phyloP scores from a whole-genome alignment of 176 grass and related monocot genomes.

The Cenchrus americanus region DNA sequence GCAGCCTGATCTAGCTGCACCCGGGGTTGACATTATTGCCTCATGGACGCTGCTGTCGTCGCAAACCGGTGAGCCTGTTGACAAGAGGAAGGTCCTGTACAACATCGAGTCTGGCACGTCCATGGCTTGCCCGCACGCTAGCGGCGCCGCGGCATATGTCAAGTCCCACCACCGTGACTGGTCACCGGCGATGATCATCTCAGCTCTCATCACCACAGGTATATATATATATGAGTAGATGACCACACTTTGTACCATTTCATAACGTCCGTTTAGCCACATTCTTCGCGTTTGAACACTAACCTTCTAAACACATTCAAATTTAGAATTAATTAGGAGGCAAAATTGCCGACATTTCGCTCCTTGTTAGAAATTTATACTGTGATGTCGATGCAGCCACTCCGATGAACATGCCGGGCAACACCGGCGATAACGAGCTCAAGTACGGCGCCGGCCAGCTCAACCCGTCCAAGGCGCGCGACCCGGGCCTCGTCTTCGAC shows the following conservation, averaged over 20 bases:
- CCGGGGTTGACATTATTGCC: constrained; percentile 49
- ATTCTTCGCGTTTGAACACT: too few relatives aligned
- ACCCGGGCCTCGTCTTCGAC: constrained; percentile 56
- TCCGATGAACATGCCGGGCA: constrained; percentile 36
- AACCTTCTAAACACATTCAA: too few relatives aligned
- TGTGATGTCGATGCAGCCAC: constrained; percentile 17
- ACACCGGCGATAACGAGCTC: constrained; percentile 39
- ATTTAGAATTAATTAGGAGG: too few relatives aligned
- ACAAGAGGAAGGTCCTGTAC: constrained; percentile 32
- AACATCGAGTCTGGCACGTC: constrained; percentile 31
- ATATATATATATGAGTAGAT: too few relatives aligned
- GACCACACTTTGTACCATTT: too few relatives aligned
- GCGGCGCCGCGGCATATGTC: constrained; percentile 30
- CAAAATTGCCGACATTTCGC: too few relatives aligned
- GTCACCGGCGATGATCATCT: constrained; percentile 58
- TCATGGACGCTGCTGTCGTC: constrained; percentile 31
- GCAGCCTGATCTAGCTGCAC: constrained; percentile 33
- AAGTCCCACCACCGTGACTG: constrained; percentile 57
- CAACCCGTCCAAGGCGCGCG: constrained; percentile 28
- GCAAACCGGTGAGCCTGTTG: background rate
- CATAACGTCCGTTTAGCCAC: too few relatives aligned
- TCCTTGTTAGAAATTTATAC: background rate
- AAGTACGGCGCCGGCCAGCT: constrained; percentile 53
- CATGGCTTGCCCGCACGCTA: background rate
- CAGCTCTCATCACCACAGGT: constrained; percentile 60